Conservation (phyloP, 345 rosid genomes). For the Citrus medica region DNA sequence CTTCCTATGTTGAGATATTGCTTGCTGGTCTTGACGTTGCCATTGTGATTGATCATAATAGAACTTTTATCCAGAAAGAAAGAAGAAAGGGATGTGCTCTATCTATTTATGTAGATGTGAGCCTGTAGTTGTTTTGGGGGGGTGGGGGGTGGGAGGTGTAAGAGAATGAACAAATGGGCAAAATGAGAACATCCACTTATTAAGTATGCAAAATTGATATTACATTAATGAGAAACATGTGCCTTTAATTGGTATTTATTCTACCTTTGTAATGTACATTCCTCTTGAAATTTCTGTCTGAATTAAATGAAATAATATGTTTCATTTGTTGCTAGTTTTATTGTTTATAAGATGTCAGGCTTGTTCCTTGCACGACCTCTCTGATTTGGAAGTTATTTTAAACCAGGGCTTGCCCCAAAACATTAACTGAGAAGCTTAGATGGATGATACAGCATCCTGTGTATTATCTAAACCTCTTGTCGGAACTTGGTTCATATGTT, state of each 20-base stretch:
- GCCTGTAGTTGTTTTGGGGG: not conserved
- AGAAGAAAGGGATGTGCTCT: not conserved
- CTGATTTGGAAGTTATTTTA: not conserved
- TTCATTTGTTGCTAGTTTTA: not conserved
- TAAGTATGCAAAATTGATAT: not conserved
- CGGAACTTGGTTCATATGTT: not conserved
- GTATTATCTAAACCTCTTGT: not conserved
- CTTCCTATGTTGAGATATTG: not conserved
- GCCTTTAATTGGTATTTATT: not conserved
- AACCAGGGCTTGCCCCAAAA: not conserved
- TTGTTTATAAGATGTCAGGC: not conserved
- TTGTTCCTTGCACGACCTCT: not conserved
- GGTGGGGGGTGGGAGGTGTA: no score
- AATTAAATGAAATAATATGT: not conserved
- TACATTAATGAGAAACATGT: not conserved
- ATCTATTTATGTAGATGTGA: not conserved
- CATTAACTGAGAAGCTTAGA: slow-evolving; percentile 9
- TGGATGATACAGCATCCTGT: not conserved
- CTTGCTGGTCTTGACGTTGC: not conserved
- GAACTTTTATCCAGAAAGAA: not conserved
- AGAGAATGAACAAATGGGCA: not conserved
- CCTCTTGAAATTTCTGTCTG: not conserved
- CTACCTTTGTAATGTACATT: not conserved
- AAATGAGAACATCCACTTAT: not conserved
- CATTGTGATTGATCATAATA: not conserved